Conservation (phyloP, 805 yeast species). For the Geotrichum ghanense region DNA sequence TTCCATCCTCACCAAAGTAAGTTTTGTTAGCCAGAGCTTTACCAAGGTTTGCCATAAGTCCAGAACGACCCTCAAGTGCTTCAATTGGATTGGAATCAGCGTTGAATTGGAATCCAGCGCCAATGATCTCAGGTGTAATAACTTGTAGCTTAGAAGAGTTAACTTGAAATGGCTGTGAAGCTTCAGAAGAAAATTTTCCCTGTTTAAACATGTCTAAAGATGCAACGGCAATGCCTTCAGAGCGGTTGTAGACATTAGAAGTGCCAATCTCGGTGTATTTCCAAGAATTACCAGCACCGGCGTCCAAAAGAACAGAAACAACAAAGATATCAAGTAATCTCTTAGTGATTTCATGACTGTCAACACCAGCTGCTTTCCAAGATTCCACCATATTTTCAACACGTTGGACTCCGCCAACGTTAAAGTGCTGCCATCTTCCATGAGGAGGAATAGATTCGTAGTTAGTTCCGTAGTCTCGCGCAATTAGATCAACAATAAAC, state of each 20-base stretch:
- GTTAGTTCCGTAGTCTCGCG: slow-evolving; percentile 34
- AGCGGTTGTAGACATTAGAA: slow-evolving; percentile 29
- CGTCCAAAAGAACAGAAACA: slow-evolving; percentile 51
- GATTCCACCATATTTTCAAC: slow-evolving; percentile 31
- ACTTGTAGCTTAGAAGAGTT: slow-evolving; percentile 31
- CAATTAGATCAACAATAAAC: slow-evolving; percentile 35
- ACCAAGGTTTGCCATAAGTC: slow-evolving; percentile 38
- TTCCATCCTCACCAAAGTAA: slow-evolving; percentile 36
- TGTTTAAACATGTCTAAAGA: slow-evolving; percentile 40
- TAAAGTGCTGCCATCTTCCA: slow-evolving; percentile 58
- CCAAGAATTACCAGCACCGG: slow-evolving; percentile 60
- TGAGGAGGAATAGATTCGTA: slow-evolving; percentile 46
- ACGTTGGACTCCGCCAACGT: slow-evolving; percentile 37
- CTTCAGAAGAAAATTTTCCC: slow-evolving; percentile 35
- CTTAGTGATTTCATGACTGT: slow-evolving; percentile 37
- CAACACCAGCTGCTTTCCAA: slow-evolving; percentile 26
- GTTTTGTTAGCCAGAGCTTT: slow-evolving; percentile 31
- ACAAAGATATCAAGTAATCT: slow-evolving; percentile 47
- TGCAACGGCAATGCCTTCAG: slow-evolving; percentile 58
- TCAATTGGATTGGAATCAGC: slow-evolving; percentile 34
- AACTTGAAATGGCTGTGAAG: slow-evolving; percentile 29
- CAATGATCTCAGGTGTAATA: slow-evolving; percentile 29
- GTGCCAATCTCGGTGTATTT: slow-evolving; percentile 30
- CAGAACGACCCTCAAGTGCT: slow-evolving; percentile 44
- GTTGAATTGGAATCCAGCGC: slow-evolving; percentile 37